Evolutionary conservation across 2,329 filamentous ascomycete genomes (phyloP).

Genomic region (Cordyceps cicadae): DNA sequence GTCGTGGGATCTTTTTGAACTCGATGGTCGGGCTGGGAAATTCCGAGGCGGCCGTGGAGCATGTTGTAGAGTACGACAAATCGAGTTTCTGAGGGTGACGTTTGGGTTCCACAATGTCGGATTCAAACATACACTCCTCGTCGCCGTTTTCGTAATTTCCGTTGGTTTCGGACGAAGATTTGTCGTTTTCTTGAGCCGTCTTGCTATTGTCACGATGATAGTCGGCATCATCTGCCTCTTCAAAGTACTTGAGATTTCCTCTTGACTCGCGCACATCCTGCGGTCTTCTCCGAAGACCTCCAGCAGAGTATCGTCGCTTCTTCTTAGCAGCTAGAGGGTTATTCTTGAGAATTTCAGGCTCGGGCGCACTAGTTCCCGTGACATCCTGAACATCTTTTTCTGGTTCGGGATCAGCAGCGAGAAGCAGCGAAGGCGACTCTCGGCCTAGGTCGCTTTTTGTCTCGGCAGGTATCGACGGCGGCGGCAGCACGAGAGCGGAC

Average conservation of each 20-base stretch:
- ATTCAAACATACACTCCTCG: constrained; percentile 16
- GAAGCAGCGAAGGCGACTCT: constrained; percentile 17
- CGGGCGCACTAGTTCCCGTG: constrained; percentile 57
- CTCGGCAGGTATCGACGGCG: constrained; percentile 14
- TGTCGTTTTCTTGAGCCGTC: neutral
- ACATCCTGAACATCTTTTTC: constrained; percentile 41
- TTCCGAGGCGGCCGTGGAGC: constrained; percentile 24
- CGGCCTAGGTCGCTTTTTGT: constrained; percentile 27
- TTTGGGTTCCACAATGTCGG: constrained; percentile 1
- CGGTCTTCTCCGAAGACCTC: constrained; percentile 67
- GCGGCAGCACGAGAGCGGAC: neutral
- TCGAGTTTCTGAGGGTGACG: constrained; percentile 7
- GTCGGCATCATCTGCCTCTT: constrained; percentile 77
- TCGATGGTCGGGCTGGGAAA: constrained; percentile 30
- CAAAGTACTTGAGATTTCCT: constrained; percentile 81
- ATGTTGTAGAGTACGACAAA: constrained; percentile 28
- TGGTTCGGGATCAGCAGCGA: constrained; percentile 27
- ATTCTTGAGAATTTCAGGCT: constrained; percentile 46
- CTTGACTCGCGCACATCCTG: constrained; percentile 61
- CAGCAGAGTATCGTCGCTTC: constrained; percentile 76
- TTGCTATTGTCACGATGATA: constrained; percentile 24
- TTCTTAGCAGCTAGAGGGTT: constrained; percentile 34
- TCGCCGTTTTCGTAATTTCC: constrained; percentile 50
- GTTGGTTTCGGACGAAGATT: neutral
- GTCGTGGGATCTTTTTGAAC: constrained; percentile 42